These are phyloP conservation scores for Castanopsis chinensis DNA, from an alignment of 306 rosid species.

Conservation along the genomic window DNA sequence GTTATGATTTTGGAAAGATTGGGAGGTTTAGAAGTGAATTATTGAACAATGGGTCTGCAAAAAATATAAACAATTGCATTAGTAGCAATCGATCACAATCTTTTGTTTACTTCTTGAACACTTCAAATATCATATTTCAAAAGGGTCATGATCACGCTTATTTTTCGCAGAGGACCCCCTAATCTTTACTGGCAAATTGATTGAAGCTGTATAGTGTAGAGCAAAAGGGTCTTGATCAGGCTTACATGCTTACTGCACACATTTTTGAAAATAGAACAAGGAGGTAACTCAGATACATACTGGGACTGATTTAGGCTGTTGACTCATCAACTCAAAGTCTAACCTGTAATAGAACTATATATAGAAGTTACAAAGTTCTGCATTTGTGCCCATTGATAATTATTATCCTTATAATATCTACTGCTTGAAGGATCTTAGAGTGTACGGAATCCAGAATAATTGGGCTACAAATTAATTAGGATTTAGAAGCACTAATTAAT, in stretches of 20 bases:
- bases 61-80: conserved; percentile 8
- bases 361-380: no score
- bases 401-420: not conserved
- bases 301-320: not conserved
- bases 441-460: not conserved
- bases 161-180: conserved; percentile 31
- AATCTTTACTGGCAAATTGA: conserved; percentile 30
- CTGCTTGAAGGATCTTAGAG: not conserved
- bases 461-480: no score
- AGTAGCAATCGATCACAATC: conserved; percentile 32
- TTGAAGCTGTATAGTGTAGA: conserved; percentile 12
- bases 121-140: conserved; percentile 42
- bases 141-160: conserved; percentile 36
- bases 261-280: not conserved
- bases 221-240: conserved; percentile 8
- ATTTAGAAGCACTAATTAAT: not conserved
- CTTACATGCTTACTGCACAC: not conserved
- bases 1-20: conserved; percentile 71
- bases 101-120: conserved; percentile 47
- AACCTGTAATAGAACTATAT: no score
- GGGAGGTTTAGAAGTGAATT: conserved; percentile 30
- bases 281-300: not conserved
- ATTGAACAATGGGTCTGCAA: conserved; percentile 6
- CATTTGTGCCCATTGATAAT: not conserved
- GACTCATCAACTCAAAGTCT: no score